Evolutionary conservation across 352 stramenopile species (phyloP), one percentile per base, ranked within the genome.

Genomic region (Pythium phragmiticola): DNA sequence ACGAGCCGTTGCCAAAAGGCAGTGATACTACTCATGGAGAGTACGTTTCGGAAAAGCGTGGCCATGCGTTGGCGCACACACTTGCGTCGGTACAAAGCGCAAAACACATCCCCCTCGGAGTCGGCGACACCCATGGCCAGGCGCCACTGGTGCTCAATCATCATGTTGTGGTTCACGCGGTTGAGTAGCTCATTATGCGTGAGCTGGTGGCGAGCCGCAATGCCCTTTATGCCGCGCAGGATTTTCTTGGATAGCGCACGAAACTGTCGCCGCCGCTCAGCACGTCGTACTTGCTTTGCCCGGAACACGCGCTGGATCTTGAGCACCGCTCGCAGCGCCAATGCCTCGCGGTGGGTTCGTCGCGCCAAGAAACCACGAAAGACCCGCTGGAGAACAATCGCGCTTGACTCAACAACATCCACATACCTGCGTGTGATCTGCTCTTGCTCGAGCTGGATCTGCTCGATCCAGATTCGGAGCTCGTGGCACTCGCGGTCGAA

Each of bases 301-400:
- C 78, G 69, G 52, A 77, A 88, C 33, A 61, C 60, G 0, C 75
- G 70, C 49, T 88, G 80, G 57, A 89, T 79, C n/a, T 64, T 62
- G 37, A 85, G 60, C 23, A 70, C 69, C 0, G 78, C 73, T n/a
- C 71, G 62, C 3, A 87, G 42, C 2, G 76, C 73, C 17, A 85
- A 6, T 0, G 65, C 48, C 39, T 89, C 68, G 4, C 66, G 67
- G 43, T 73, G 76, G 14, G 79, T 59, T 21, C 69, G 65, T 6
- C 95, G 75, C 0, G 90, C 91, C 2, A 82, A 60, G 71, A 89
- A 76, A 0, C 95, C 95, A 12, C 94, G 83, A 58, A 90, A 98
- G 7, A 89, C 73, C 2, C 92, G 82, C 71, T 98, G 92, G 47
- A 98, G 87, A 16, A 85, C 68, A 4, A 45, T 48, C 0, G 60